Conservation (phyloP, 2,329 filamentous ascomycete species). For the Cladosporium sp. region DNA sequence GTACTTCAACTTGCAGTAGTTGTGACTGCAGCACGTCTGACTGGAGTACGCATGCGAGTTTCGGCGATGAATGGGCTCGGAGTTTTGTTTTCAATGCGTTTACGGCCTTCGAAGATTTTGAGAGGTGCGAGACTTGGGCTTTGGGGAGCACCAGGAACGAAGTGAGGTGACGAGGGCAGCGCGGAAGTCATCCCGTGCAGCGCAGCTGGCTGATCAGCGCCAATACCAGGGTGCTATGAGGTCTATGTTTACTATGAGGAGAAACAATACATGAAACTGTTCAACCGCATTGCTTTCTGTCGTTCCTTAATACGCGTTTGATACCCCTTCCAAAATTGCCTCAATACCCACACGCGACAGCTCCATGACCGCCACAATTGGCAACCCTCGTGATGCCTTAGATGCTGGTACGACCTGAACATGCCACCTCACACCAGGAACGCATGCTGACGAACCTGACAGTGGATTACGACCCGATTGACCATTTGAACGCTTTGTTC, state of each 20-base stretch:
- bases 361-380: constrained; percentile 12
- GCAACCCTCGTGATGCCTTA: constrained; percentile 7
- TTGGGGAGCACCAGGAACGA: neutral
- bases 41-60: neutral
- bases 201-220: neutral
- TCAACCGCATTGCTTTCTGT: neutral
- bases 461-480: constrained; percentile 87
- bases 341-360: neutral
- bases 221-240: neutral
- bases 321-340: neutral
- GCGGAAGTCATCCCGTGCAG: neutral
- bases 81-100: no score
- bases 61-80: no score
- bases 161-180: neutral
- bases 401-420: constrained; percentile 3
- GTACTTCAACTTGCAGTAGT: neutral
- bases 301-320: neutral
- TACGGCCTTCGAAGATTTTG: no score
- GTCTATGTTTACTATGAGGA: neutral
- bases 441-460: neutral
- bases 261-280: no score
- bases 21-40: no score
- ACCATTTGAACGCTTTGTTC: constrained; percentile 91
- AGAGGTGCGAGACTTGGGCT: no score
- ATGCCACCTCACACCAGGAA: neutral